Evolutionary conservation across 2,329 filamentous ascomycete species (phyloP).

Genomic region (Aaosphaeria pasadenensis): DNA sequence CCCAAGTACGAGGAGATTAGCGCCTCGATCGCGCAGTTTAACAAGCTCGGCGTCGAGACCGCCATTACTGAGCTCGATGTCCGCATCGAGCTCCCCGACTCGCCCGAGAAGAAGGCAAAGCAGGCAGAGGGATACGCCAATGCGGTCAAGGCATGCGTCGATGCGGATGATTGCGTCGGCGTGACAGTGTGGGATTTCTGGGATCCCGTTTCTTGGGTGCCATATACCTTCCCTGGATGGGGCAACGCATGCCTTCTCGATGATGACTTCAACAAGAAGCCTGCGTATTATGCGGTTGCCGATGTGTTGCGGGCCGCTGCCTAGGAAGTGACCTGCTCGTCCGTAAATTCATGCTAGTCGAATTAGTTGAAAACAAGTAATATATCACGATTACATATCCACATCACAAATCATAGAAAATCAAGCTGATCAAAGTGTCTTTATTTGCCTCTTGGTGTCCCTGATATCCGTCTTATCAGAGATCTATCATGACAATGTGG

Average conservation of each 20-base stretch:
- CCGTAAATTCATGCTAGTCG: too few relatives aligned
- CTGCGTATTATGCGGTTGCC: slow-evolving; percentile 33
- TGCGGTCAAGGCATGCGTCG: slow-evolving; percentile 34
- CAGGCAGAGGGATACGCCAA: slow-evolving; percentile 51
- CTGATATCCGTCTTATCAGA: background rate
- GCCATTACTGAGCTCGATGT: slow-evolving; percentile 64
- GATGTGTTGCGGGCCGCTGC: slow-evolving; percentile 17
- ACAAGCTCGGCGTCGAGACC: slow-evolving; percentile 53
- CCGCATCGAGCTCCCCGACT: slow-evolving; percentile 47
- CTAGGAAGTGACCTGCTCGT: background rate
- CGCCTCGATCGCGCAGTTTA: slow-evolving; percentile 51
- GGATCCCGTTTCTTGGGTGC: slow-evolving; percentile 40
- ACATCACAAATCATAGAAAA: too few relatives aligned
- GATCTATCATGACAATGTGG: background rate
- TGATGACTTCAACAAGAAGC: slow-evolving; percentile 26
- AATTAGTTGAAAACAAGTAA: too few relatives aligned
- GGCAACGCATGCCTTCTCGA: slow-evolving; percentile 34
- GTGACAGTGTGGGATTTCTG: slow-evolving; percentile 43
- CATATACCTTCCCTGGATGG: slow-evolving; percentile 31
- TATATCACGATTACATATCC: too few relatives aligned
- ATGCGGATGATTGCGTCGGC: slow-evolving; percentile 35
- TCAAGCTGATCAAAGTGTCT: too few relatives aligned
- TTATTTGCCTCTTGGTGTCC: background rate
- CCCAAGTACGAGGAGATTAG: slow-evolving; percentile 45
- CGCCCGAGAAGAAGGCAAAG: slow-evolving; percentile 36